Evolutionary conservation across 768 basidiomycete species (phyloP).

Genomic region (Lentinula guzmanii): DNA sequence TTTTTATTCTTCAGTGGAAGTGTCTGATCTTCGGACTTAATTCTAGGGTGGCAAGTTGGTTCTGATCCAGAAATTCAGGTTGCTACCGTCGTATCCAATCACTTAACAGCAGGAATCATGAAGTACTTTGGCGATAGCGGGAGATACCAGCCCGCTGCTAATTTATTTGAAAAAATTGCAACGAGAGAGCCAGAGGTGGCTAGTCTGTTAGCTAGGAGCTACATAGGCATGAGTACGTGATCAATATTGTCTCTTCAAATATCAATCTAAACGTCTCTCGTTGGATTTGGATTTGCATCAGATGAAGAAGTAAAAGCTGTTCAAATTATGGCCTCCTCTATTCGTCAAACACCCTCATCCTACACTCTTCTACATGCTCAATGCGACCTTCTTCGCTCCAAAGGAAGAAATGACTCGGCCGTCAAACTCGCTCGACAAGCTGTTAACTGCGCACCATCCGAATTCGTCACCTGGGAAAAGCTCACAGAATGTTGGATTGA

Average conservation of each 20-base stretch:
- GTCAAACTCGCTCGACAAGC: slow-evolving; percentile 89
- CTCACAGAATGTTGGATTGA: slow-evolving; percentile 94
- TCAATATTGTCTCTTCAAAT: background rate
- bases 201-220: slow-evolving; percentile 79
- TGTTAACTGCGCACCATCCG: slow-evolving; percentile 96
- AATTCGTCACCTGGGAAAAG: slow-evolving; percentile 99
- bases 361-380: slow-evolving; percentile 94
- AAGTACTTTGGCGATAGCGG: slow-evolving; percentile 96
- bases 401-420: slow-evolving; percentile 84
- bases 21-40: background rate
- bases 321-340: slow-evolving; percentile 82
- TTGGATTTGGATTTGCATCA: slow-evolving; percentile 24
- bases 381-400: slow-evolving; percentile 87
- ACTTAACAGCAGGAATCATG: slow-evolving; percentile 89
- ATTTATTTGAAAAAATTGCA: slow-evolving; percentile 87
- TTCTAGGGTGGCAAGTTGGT: slow-evolving; percentile 94
- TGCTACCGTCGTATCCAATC: slow-evolving; percentile 93
- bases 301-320: slow-evolving; percentile 99
- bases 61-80: slow-evolving; percentile 99
- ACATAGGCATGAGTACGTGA: slow-evolving; percentile 93
- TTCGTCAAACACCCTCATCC: slow-evolving; percentile 83
- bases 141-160: slow-evolving; percentile 81
- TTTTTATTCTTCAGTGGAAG: background rate
- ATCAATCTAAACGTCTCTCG: background rate
- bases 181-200: slow-evolving; percentile 88